Evolutionary conservation across 2,329 filamentous ascomycete genomes (phyloP), one percentile per base, ranked within the genome.

Genomic region (Verticillium isaacii): DNA sequence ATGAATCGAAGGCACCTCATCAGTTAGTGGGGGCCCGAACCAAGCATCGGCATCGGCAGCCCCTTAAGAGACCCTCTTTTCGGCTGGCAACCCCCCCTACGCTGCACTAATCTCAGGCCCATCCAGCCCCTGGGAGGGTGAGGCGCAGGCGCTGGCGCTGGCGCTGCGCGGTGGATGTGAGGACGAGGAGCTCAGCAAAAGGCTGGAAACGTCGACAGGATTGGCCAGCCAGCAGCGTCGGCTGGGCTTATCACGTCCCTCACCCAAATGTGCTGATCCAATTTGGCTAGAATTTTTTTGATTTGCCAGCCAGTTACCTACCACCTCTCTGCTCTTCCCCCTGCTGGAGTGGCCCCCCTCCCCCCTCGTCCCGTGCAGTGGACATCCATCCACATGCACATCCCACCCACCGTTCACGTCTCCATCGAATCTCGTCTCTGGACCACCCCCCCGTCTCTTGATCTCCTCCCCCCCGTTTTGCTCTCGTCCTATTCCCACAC

Each of bases 81-180:
- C 3, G 61, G 63, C 63, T 59, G 61, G 56, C 59, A 63, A 58
- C 41, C 60, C 62, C 60, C 61, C 62, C 60, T 63, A 59, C 29
- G 57, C 58, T 63, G 63, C 63, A 61, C 63, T 63, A 59, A 64
- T 61, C 60, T 64, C 61, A 57, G 63, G 62, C 63, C 61, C 63
- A 64, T 64, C 58, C 37, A 63, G 58, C 63, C 63, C 63, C 63
- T 65, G 64, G 64, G 60, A 64, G 36, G 57, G 59, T 62, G 59
- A 50, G 41, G 41, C 41, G 41, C 41, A 50, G 41, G 41, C 41
- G 41, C 41, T 23, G 41, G 41, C 41, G 23, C 41, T n/a, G 41
- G 23, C 23, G 29, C 29, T 29, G 29, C 29, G 29, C 29, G 29
- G 5, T 29, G 29, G 14, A 45, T 59, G 45, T 2, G 58, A 34